A percentile compares a stretch with the other conserved stretches of the same genome.
These are phyloP conservation scores for Monilinia fructicola DNA, from an alignment of 2,329 filamentous ascomycete species.

Conservation along the genomic window DNA sequence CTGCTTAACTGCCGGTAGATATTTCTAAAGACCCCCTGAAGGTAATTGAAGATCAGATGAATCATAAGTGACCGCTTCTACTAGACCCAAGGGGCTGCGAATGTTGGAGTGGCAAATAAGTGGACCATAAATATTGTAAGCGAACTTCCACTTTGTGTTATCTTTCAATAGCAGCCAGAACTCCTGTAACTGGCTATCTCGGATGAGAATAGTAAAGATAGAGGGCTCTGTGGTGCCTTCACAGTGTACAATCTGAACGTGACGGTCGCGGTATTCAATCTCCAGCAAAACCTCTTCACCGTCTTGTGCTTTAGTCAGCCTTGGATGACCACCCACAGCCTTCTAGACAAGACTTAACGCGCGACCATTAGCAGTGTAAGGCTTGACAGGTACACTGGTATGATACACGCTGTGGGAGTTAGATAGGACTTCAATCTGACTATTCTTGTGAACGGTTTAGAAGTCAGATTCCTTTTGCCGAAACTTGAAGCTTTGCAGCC, in stretches of 20 bases:
- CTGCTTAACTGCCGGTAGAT: not conserved
- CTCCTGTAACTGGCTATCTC: not conserved
- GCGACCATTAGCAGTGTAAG: not conserved
- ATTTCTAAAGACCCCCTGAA: not conserved
- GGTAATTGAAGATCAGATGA: not conserved
- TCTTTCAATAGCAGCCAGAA: not conserved
- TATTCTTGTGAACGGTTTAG: not conserved
- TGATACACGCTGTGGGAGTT: not conserved
- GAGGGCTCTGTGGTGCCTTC: not conserved
- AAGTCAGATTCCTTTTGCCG: not conserved
- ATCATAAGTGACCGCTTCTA: slow-evolving; percentile 4
- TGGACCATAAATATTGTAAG: not conserved
- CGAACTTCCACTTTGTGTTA: not conserved
- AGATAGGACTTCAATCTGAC: not conserved
- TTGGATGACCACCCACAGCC: not conserved
- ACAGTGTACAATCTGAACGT: not conserved
- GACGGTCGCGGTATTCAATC: not conserved
- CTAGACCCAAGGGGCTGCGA: not conserved
- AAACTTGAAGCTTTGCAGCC: not conserved
- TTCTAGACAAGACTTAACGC: not conserved
- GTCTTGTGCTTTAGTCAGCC: not conserved
- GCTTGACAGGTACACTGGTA: not conserved
- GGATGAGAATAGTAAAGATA: not conserved
- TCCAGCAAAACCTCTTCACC: not conserved
- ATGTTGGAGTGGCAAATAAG: slow-evolving; percentile 5